Evolutionary conservation across 371 early-diverging fungal species (phyloP), one percentile per base, ranked within the genome.

Genomic region (Rhizopus stolonifer): DNA sequence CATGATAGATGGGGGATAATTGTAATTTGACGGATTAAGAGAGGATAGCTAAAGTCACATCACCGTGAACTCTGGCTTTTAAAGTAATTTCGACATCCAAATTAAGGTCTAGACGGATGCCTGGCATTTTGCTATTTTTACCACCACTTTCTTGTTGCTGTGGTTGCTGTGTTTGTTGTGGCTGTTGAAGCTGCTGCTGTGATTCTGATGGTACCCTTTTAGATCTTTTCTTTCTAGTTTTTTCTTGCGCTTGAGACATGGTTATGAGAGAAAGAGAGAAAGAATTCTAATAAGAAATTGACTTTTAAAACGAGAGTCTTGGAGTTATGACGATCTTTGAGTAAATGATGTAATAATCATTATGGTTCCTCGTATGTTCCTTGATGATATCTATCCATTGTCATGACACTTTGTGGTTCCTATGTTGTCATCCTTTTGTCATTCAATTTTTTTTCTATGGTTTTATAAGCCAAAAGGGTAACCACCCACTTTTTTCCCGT

Each of bases 51-150:
- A 64, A 24, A 3, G 65, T 64, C 36, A 64, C 36, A 49, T 64
- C 65, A 25, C 65, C 65, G n/a, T 60, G 52, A 1, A 51, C 52
- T 51, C 49, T 64, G 15, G 65, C 65, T 45, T 56, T 60, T 9
- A 64, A 19, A 34, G 38, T 34, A 4, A 64, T 13, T 24, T 64
- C 61, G 2, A 55, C 60, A 2, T 64, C 65, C 19, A 64, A 25
- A 29, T 64, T 64, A 18, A 64, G 45, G 29, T 64, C 65, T 24
- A 64, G 33, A 5, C 62, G 52, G 21, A 62, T 29, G 2, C 29
- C 45, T 6, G 61, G 61, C 51, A 55, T 50, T 23, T 50, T 60
- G 22, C 61, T 60, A 18, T 40, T 55, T n/a, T 32, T 55, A 0
- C 47, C 38, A 4, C 22, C 26, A 14, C 14, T 19, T 24, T 39